These are phyloP conservation scores for Lomentospora prolificans DNA, from an alignment of 2,329 filamentous ascomycete species.

Conservation along the genomic window DNA sequence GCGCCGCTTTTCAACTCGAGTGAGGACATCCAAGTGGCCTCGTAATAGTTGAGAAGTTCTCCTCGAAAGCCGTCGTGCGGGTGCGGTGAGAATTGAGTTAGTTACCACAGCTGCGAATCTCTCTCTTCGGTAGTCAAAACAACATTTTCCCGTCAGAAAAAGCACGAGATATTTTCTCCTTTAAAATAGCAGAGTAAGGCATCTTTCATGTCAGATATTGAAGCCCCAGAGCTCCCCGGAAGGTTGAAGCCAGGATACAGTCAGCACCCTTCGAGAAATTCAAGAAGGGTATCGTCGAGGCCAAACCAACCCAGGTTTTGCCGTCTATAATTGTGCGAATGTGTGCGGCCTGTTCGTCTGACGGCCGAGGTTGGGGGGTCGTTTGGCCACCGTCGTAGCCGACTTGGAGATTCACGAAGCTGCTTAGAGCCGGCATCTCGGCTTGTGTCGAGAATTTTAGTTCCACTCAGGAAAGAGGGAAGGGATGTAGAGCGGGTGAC, in stretches of 20 bases:
- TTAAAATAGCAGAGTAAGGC: neutral
- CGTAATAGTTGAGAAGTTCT: neutral
- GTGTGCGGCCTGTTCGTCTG: neutral
- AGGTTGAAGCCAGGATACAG: too few relatives aligned
- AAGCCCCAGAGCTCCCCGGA: neutral
- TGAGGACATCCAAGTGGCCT: neutral
- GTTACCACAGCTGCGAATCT: neutral
- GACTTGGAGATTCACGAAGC: too few relatives aligned
- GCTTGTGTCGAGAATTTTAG: too few relatives aligned
- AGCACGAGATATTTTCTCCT: neutral
- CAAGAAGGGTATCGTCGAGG: neutral
- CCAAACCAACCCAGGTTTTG: neutral
- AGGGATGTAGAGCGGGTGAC: too few relatives aligned
- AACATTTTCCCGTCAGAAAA: neutral
- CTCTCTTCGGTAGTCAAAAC: neutral
- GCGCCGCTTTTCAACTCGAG: neutral
- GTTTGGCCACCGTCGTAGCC: too few relatives aligned
- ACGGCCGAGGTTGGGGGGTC: neutral
- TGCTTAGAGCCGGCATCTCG: too few relatives aligned
- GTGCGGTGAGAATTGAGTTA: neutral
- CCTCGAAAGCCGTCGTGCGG: neutral
- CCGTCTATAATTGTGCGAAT: neutral
- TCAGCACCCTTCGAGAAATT: neutral
- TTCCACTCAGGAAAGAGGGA: too few relatives aligned
- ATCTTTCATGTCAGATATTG: neutral